Base-by-base conservation (phyloP, 2,329 filamentous ascomycete species). In the Coniochaeta sp. region DNA sequence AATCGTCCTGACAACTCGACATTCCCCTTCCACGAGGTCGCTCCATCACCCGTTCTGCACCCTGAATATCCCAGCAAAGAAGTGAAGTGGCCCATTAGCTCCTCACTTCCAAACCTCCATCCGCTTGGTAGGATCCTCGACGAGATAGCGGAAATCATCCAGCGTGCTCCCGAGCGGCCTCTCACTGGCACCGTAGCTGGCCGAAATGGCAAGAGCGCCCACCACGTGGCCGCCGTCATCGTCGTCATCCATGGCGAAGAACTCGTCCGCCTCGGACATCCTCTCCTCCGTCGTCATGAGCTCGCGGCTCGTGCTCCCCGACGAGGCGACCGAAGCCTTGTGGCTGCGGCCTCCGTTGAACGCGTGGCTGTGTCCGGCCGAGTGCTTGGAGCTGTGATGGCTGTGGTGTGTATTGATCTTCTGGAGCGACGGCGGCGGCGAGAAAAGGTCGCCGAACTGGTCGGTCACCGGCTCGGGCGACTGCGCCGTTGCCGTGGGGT, bases 221-320 rank as follows among this genome's bases (percentile, higher is more conserved):
- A 12, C 33, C 16, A 38, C 16, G 13, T 16, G 13, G 12, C 4
- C 20, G 28, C 26, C n/a, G 26, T 47, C 45, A 14, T 47, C 45
- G 26, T 30, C 27, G 4, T 18, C 45, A 28, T 31, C 30, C 6
- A 24, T 12, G 26, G 14, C 49, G 24, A 57, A 40, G 31, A 56
- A 57, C 3, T 50, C 52, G 30, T 57, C 56, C 26, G 56, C 54
- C 54, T 56, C 56, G 5, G 42, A 51, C 18, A 57, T 38, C 48
- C 56, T 57, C 45, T 57, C 54, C 51, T 56, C 56, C 4, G 53
- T 50, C 48, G 54, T 56, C 51, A 56, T 30, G 13, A 48, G 40
- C n/a, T 13, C 56, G 49, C 14, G 33, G 24, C 42, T 51, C 12
- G 13, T 14, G 20, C 38, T 42, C 12, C 20, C 38, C 20, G 38